A percentile compares a stretch with the other conserved stretches of the same genome.
Conservation (phyloP, 805 yeast species). For the Cyberlindnera lachancei region DNA sequence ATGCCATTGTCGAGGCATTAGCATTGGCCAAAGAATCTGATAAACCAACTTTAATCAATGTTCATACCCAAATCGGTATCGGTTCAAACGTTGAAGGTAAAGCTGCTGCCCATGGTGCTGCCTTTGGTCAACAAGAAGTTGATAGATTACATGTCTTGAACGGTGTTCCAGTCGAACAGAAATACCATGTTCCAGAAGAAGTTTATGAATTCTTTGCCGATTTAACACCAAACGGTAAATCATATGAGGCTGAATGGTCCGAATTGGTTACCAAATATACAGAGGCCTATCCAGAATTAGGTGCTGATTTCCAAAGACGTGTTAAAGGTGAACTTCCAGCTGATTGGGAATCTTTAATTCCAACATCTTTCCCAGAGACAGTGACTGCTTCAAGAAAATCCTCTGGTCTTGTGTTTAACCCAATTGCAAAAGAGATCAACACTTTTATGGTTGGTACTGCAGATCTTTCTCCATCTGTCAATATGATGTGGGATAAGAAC, state of each 20-base stretch:
- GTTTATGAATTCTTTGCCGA: constrained; percentile 63
- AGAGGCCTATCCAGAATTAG: constrained; percentile 67
- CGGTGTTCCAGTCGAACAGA: constrained; percentile 83
- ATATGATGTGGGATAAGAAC: constrained; percentile 79
- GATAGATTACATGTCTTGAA: constrained; percentile 61
- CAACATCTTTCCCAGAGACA: constrained; percentile 72
- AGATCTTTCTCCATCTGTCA: constrained; percentile 93
- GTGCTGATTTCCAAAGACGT: constrained; percentile 76
- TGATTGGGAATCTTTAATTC: constrained; percentile 73
- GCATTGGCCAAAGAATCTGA: constrained; percentile 71
- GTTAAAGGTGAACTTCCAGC: constrained; percentile 69
- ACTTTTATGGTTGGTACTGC: constrained; percentile 97
- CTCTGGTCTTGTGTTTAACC: constrained; percentile 53
- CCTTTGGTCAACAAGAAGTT: constrained; percentile 87
- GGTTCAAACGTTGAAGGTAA: constrained; percentile 84
- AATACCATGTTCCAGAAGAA: constrained; percentile 74
- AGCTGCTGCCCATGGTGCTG: constrained; percentile 92
- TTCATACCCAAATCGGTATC: constrained; percentile 87
- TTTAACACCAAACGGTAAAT: constrained; percentile 54
- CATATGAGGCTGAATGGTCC: constrained; percentile 72
- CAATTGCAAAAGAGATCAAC: constrained; percentile 82
- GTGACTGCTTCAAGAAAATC: constrained; percentile 76
- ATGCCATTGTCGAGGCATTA: constrained; percentile 64
- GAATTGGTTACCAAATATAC: constrained; percentile 51
- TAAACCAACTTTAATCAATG: constrained; percentile 86